Evolutionary conservation across 345 rosid species (phyloP).

Genomic region (Heritiera littoralis): DNA sequence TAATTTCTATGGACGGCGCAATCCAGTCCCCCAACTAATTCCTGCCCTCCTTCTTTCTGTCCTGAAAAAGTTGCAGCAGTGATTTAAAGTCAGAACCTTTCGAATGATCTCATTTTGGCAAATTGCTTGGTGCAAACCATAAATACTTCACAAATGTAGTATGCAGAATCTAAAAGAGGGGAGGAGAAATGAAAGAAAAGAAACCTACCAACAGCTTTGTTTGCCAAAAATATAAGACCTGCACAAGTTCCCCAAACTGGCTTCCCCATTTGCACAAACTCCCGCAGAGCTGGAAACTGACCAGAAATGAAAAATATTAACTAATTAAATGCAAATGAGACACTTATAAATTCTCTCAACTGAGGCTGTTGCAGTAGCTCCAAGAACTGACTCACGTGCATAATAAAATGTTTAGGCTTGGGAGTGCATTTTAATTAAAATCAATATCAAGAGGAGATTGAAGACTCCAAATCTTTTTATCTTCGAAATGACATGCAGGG

Average conservation of each 20-base stretch:
- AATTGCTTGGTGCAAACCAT: not conserved
- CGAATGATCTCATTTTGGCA: not conserved
- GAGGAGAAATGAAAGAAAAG: not conserved
- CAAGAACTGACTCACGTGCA: not conserved
- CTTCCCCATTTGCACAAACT: slow-evolving; percentile 81
- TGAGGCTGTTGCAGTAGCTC: not conserved
- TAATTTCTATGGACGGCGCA: slow-evolving; percentile 85
- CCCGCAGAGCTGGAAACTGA: slow-evolving; percentile 92
- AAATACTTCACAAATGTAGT: not conserved
- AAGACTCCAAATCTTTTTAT: not conserved
- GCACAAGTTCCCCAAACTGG: slow-evolving; percentile 99
- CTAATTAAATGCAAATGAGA: not conserved
- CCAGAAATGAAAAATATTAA: slow-evolving; percentile 15
- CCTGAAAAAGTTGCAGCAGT: slow-evolving; percentile 52
- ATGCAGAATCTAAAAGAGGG: not conserved
- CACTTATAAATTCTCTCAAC: not conserved
- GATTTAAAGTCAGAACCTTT: not conserved
- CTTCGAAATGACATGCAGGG: not conserved
- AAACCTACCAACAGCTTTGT: slow-evolving; percentile 74
- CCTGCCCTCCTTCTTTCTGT: slow-evolving; percentile 93
- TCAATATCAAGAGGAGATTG: not conserved
- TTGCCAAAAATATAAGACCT: slow-evolving; percentile 91
- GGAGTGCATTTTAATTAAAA: not conserved
- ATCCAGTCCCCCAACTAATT: slow-evolving; percentile 82
- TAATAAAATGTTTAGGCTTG: not conserved